phyloP scores from a whole-genome alignment of 1,139 yeast genomes.

The Blastobotrys malaysiensis region DNA sequence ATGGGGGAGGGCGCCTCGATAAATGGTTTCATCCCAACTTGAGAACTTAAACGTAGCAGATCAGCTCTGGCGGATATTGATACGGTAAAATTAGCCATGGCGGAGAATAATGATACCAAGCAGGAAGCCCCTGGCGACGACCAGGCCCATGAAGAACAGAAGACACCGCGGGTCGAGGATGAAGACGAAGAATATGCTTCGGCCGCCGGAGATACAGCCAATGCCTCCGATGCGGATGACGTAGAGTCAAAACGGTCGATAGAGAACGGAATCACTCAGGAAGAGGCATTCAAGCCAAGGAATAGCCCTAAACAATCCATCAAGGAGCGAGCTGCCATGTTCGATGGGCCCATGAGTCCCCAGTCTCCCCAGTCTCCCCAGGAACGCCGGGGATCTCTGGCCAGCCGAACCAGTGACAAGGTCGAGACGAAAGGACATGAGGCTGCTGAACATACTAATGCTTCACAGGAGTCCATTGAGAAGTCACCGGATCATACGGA shows the following conservation, averaged over 20 bases:
- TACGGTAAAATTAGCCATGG: neutral
- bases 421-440: neutral
- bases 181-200: neutral
- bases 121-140: neutral
- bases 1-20: neutral
- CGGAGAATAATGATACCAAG: neutral
- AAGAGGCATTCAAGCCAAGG: neutral
- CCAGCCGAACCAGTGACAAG: neutral
- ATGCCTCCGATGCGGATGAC: neutral
- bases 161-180: neutral
- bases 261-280: neutral
- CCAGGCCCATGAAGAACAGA: neutral
- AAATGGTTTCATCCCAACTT: neutral
- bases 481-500: neutral
- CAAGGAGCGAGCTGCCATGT: slow-evolving; percentile 1
- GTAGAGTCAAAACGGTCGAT: neutral
- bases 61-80: neutral
- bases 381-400: neutral
- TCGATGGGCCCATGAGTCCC: neutral
- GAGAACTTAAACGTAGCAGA: neutral
- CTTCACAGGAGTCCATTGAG: neutral
- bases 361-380: neutral
- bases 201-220: neutral
- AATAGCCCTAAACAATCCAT: neutral
- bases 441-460: neutral